Evolutionary conservation across 352 stramenopile genomes (phyloP), one percentile per base, ranked within the genome.

Genomic region (Globisporangium alternatum): DNA sequence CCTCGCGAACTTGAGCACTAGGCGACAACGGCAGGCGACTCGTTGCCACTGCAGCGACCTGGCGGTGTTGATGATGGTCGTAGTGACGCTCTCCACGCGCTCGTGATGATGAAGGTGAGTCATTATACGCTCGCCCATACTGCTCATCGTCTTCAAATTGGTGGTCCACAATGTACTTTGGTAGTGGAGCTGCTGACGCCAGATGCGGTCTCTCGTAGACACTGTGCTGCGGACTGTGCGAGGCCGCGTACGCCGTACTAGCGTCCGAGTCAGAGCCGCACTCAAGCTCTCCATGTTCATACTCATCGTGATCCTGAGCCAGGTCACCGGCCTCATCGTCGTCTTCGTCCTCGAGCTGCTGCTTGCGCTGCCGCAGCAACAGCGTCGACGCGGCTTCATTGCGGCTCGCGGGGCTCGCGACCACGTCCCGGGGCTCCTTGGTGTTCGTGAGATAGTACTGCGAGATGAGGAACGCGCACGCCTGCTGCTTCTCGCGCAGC

Each of bases 1-100:
- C 78, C 47, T 86, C 78, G 35, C 82, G 75, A 33, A 91, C 59
- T 57, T 76, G 73, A n/a, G 81, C 80, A 43, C 75, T 91, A 0
- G 80, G 69, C 56, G 82, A 91, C 47, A 91, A 62, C 10, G 68
- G 41, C 13, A 71, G 25, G 0, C 55, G 71, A 39, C 64, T 74
- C 49, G 62, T 58, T 9, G 52, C 52, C 9, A 58, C 12, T 39
- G 49, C 66, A 55, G 52, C 19, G 33, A 25, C 35, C 13, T 60
- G 56, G 28, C 37, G 25, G 22, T 28, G 9, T 6, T 63, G 43
- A 28, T 28, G 21, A 19, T 41, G 52, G 37, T 59, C n/a, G 37
- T 57, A 19, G 31, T 64, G 44, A 13, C n/a, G 44, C 15, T 28
- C n/a, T 13, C 37, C 12, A 25, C 19, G 22, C 25, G 19, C 19